A percentile compares a stretch with the other conserved stretches of the same genome.
These are phyloP conservation scores for Conringia planisiliqua DNA, from an alignment of 345 rosid genomes.

Conservation along the genomic window DNA sequence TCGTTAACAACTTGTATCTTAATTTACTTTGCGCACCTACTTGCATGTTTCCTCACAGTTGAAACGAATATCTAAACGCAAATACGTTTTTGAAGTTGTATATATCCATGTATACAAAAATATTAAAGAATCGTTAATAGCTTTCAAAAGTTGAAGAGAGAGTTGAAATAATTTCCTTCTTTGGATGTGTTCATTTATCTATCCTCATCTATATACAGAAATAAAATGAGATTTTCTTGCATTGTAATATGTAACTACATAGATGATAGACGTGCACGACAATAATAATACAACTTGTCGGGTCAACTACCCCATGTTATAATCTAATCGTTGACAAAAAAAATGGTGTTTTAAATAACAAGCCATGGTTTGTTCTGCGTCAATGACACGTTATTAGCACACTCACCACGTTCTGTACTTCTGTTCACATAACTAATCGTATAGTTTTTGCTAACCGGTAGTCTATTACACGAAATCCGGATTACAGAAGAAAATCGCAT, in stretches of 20 bases:
- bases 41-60: background rate
- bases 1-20: background rate
- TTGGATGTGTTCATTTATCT: background rate
- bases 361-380: background rate
- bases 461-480: background rate
- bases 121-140: background rate
- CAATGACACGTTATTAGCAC: conserved; percentile 26
- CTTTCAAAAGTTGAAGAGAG: background rate
- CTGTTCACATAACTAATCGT: background rate
- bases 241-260: background rate
- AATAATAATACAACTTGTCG: conserved; percentile 25
- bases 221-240: background rate
- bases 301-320: conserved; percentile 36
- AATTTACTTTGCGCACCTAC: background rate
- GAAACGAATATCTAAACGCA: background rate
- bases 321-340: conserved; percentile 36
- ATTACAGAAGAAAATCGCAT: background rate
- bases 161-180: background rate
- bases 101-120: background rate
- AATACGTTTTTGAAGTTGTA: background rate
- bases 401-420: conserved; percentile 1
- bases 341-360: conserved; percentile 6
- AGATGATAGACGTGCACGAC: conserved; percentile 33
- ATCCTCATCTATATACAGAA: background rate
- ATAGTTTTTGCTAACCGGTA: background rate